Evolutionary conservation across 2,329 filamentous ascomycete species (phyloP).

Genomic region (Rhynchosporium agropyri): DNA sequence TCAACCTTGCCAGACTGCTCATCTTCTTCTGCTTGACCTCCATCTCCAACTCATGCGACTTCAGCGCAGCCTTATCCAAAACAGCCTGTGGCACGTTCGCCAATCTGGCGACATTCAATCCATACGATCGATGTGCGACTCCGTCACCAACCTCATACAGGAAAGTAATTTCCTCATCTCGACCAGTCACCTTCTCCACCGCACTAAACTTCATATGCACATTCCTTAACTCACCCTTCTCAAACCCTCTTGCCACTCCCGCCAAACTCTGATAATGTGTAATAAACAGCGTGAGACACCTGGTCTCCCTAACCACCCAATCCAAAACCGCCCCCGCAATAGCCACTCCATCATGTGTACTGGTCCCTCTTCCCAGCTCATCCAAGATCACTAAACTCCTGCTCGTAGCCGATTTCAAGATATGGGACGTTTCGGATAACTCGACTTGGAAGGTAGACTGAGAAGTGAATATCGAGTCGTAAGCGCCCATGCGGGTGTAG

Average conservation of each 20-base stretch:
- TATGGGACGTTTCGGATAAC: constrained; percentile 86
- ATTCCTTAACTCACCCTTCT: constrained; percentile 69
- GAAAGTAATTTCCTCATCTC: constrained; percentile 84
- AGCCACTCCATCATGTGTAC: constrained; percentile 92
- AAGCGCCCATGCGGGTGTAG: constrained; percentile 91
- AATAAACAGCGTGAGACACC: constrained; percentile 88
- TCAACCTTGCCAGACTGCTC: constrained; percentile 36
- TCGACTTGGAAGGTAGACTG: constrained; percentile 99
- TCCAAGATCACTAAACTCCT: constrained; percentile 89
- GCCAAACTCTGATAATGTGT: constrained; percentile 94
- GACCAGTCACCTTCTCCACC: constrained; percentile 42
- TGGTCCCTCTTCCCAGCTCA: constrained; percentile 90
- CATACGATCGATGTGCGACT: constrained; percentile 91
- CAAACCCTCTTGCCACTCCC: constrained; percentile 68
- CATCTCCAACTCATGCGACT: constrained; percentile 79
- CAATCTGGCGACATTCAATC: constrained; percentile 86
- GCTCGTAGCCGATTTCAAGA: constrained; percentile 84
- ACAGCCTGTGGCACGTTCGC: constrained; percentile 78
- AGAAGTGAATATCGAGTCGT: constrained; percentile 92
- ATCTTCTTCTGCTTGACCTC: constrained; percentile 67
- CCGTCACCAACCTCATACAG: constrained; percentile 91
- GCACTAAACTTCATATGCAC: constrained; percentile 89
- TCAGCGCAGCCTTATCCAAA: constrained; percentile 76
- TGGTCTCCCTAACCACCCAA: constrained; percentile 73
- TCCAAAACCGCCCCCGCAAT: constrained; percentile 92